phyloP scores from a whole-genome alignment of 2,329 filamentous ascomycete genomes.

The Calonectria crousiana region DNA sequence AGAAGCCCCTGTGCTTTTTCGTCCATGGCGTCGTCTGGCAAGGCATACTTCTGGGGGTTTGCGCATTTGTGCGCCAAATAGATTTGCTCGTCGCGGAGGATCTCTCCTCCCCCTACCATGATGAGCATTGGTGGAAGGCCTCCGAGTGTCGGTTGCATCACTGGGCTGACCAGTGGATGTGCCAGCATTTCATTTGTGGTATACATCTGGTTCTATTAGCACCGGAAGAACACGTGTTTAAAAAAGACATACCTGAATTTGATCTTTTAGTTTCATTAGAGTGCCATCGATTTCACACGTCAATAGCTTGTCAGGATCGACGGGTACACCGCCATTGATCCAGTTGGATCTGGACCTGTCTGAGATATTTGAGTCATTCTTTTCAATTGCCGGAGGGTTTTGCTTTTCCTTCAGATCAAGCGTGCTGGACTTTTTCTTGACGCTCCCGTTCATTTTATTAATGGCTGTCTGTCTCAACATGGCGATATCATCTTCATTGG shows the following conservation, averaged over 20 bases:
- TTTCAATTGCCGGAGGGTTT: constrained; percentile 48
- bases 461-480: constrained; percentile 64
- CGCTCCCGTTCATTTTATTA: constrained; percentile 49
- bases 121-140: constrained; percentile 90
- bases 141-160: constrained; percentile 88
- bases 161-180: constrained; percentile 91
- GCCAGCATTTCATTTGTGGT: constrained; percentile 86
- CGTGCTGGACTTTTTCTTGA: constrained; percentile 37
- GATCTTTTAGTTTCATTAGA: constrained; percentile 82
- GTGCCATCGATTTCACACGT: constrained; percentile 79
- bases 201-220: constrained; percentile 67
- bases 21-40: constrained; percentile 72
- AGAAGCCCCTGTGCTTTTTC: constrained; percentile 71
- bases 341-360: constrained; percentile 36
- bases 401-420: constrained; percentile 48
- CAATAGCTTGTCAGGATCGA: constrained; percentile 56
- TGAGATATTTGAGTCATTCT: constrained; percentile 33
- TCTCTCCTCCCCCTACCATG: constrained; percentile 87
- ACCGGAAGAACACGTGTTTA: not conserved
- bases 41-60: constrained; percentile 81
- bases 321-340: constrained; percentile 44
- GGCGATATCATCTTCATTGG: constrained; percentile 80
- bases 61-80: constrained; percentile 96
- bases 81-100: constrained; percentile 93
- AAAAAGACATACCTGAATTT: constrained; percentile 80